phyloP scores from a whole-genome alignment of 78 protist genomes.

The Monosiga brevicollis region DNA sequence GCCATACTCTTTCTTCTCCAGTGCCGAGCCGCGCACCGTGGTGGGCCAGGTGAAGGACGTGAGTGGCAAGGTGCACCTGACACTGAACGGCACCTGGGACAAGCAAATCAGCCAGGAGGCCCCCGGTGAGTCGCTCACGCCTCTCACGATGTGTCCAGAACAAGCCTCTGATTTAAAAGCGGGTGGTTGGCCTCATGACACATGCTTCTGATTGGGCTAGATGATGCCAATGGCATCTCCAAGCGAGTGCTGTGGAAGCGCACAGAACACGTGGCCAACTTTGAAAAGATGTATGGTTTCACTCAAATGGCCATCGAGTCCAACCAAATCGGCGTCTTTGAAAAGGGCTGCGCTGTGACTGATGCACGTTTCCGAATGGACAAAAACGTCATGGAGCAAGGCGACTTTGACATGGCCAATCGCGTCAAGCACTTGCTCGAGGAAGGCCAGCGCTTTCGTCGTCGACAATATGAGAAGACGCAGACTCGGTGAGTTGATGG shows the following conservation, averaged over 20 bases:
- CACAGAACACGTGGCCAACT: conserved; percentile 3
- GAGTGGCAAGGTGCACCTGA: background rate
- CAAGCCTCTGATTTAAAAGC: too few relatives aligned
- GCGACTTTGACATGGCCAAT: background rate
- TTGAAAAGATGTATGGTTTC: conserved; percentile 16
- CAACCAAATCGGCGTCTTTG: background rate
- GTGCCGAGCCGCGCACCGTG: background rate
- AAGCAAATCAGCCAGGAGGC: background rate
- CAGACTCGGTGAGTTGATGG: background rate
- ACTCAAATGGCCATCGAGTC: conserved; percentile 13
- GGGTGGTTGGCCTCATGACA: background rate
- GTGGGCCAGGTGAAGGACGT: background rate
- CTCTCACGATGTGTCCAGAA: too few relatives aligned
- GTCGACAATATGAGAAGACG: background rate
- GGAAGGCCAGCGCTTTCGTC: background rate
- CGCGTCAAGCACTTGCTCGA: background rate
- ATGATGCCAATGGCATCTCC: background rate
- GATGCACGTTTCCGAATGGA: conserved; percentile 24
- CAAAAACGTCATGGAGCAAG: background rate
- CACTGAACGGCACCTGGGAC: conserved; percentile 24
- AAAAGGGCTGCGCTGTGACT: background rate
- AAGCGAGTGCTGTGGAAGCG: conserved; percentile 16
- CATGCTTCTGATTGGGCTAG: background rate
- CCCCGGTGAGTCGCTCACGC: background rate
- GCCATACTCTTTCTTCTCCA: background rate